phyloP scores from a whole-genome alignment of 805 yeast genomes.

The Yarrowia sp. region DNA sequence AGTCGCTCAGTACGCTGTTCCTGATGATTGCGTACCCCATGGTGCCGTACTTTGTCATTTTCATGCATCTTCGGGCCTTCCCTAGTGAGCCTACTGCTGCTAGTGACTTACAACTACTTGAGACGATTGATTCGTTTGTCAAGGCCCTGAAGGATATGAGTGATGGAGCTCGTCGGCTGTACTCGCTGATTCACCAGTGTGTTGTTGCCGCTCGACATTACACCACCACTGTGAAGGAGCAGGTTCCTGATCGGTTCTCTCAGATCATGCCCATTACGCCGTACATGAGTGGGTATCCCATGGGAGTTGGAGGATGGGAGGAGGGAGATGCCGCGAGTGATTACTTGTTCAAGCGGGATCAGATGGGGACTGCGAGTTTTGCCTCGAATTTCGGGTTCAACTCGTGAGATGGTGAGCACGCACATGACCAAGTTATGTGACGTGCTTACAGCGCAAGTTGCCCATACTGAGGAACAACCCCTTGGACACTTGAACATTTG shows the following conservation, averaged over 20 bases:
- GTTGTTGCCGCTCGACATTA: slow-evolving; percentile 9
- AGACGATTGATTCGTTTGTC: background rate
- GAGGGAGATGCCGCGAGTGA: background rate
- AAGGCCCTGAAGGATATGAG: background rate
- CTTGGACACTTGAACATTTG: too few relatives aligned
- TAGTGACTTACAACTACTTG: background rate
- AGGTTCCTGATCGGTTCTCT: background rate
- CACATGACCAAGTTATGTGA: background rate
- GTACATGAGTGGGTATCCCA: slow-evolving; percentile 11
- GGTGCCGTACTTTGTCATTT: slow-evolving; percentile 14
- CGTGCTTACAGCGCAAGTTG: too few relatives aligned
- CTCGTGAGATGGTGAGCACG: background rate
- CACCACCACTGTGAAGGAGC: background rate
- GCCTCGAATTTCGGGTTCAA: background rate
- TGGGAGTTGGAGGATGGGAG: slow-evolving; percentile 5
- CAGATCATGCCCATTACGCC: slow-evolving; percentile 20
- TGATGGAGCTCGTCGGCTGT: slow-evolving; percentile 4
- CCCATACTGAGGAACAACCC: too few relatives aligned
- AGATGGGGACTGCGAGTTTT: slow-evolving; percentile 8
- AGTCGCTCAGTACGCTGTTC: slow-evolving; percentile 1
- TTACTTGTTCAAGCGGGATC: background rate
- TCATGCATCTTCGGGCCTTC: slow-evolving; percentile 16
- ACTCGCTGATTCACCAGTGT: slow-evolving; percentile 7
- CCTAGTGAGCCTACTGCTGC: background rate
- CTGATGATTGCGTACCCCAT: slow-evolving; percentile 19